These are phyloP conservation scores for Pisolithus orientalis DNA, from an alignment of 768 basidiomycete genomes.

Conservation along the genomic window DNA sequence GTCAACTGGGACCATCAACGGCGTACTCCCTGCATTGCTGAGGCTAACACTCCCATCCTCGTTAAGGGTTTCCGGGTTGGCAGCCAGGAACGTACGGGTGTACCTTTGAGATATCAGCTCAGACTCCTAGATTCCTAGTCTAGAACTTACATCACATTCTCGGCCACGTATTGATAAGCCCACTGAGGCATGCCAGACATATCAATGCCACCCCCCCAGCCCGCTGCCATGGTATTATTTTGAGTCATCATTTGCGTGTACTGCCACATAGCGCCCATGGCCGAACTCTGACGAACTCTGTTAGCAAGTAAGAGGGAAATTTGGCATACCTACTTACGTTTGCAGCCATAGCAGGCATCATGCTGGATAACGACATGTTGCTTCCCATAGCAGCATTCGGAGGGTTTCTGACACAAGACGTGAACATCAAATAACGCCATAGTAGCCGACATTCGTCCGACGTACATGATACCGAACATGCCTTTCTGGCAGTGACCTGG, in stretches of 20 bases:
- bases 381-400: neutral
- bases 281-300: slow-evolving; percentile 37
- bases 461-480: slow-evolving; percentile 76
- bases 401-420: slow-evolving; percentile 33
- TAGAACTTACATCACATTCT: slow-evolving; percentile 45
- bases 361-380: slow-evolving; percentile 40
- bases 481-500: slow-evolving; percentile 73
- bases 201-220: neutral
- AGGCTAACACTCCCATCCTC: slow-evolving; percentile 49
- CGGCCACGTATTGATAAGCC: slow-evolving; percentile 42
- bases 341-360: slow-evolving; percentile 44
- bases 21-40: slow-evolving; percentile 33
- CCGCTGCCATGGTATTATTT: slow-evolving; percentile 25
- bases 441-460: slow-evolving; percentile 21
- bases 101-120: slow-evolving; percentile 16
- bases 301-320: neutral
- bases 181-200: slow-evolving; percentile 21
- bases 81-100: slow-evolving; percentile 38
- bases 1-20: slow-evolving; percentile 58
- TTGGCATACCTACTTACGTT: slow-evolving; percentile 30
- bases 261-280: slow-evolving; percentile 48
- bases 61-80: slow-evolving; percentile 46
- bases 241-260: slow-evolving; percentile 44
- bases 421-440: slow-evolving; percentile 43
- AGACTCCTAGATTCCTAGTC: slow-evolving; percentile 1